These are phyloP conservation scores for Dothideomycetes sp. DNA, from an alignment of 2,329 filamentous ascomycete genomes.

Conservation along the genomic window DNA sequence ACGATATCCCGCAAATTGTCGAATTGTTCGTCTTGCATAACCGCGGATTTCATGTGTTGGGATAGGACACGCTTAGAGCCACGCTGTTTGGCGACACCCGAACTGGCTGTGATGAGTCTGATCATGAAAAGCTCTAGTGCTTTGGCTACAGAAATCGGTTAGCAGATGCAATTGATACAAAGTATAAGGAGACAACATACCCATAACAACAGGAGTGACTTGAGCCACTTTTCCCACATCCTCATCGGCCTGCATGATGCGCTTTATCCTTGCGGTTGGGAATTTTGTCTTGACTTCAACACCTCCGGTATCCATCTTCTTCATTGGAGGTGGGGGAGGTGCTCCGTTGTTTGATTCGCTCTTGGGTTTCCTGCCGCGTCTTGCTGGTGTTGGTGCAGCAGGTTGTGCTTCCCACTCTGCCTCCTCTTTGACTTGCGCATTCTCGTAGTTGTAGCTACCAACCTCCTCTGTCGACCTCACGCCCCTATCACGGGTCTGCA, in stretches of 20 bases:
- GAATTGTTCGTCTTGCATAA: constrained; percentile 81
- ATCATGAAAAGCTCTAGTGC: constrained; percentile 98
- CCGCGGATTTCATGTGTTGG: constrained; percentile 82
- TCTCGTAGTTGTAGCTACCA: constrained; percentile 14
- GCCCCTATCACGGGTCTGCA: constrained; percentile 14
- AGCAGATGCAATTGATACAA: constrained; percentile 6
- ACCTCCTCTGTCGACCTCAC: constrained; percentile 16
- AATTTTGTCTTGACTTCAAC: constrained; percentile 89
- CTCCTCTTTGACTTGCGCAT: constrained; percentile 24
- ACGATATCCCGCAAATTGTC: constrained; percentile 92
- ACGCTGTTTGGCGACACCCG: constrained; percentile 48
- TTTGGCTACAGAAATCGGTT: constrained; percentile 54
- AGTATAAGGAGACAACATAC: constrained; percentile 35
- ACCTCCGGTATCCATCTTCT: constrained; percentile 30
- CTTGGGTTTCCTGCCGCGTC: constrained; percentile 16
- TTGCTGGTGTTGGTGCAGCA: constrained; percentile 16
- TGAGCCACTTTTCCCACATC: constrained; percentile 98
- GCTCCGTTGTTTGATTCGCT: constrained; percentile 10
- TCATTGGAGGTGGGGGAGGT: constrained; percentile 3
- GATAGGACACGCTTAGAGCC: constrained; percentile 82
- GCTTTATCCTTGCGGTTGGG: constrained; percentile 92
- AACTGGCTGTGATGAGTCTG: constrained; percentile 78
- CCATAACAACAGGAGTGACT: constrained; percentile 89
- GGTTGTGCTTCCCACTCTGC: constrained; percentile 22
- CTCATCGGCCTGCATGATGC: constrained; percentile 98